Evolutionary conservation across 768 basidiomycete species (phyloP), one percentile per base, ranked within the genome.

Genomic region (Rhizopogon sp.): DNA sequence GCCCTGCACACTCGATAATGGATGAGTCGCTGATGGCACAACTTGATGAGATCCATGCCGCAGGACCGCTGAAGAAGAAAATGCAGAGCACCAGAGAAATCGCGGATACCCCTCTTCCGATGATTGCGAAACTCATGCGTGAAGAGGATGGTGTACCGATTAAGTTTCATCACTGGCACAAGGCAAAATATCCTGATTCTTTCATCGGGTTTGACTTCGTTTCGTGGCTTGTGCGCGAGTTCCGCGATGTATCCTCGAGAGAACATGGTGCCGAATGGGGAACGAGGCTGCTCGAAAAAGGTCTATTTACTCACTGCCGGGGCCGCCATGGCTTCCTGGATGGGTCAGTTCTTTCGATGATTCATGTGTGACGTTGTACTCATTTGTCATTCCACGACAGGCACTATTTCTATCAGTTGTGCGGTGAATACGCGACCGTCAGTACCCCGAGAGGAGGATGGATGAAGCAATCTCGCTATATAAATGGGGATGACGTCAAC

Each of bases 161-260:
- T 71, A 88, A 91, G 62, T 81, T 90, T 56, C 80, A 91, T 60
- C 84, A 83, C 52, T 98, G 93, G 93, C 90, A 94, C 66, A 76
- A 79, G 11, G 74, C 69, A 16, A 79, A 78, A 39, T 91, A 93
- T 64, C 79, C 82, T 3, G 87, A 93, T 58, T 85, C 88, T 5
- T 98, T 98, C 67, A 91, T 85, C 9, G 95, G 95, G 1, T 85
- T 83, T 58, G 91, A 93, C 41, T 84, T 98, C 60, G 89, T 94
- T 22, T 87, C 87, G 1, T 98, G 95, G 95, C 74, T 97, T 17
- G 82, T 90, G n/a, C 81, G 90, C 33, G 90, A 94, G 68, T 98
- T 94, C 64, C 81, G 85, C 31, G 95, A 98, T 65, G 83, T 97
- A 6, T 85, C 88, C 1, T 89, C 87, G 14, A 76, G 91, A 50